Evolutionary conservation across 1,284 basidiomycete species (phyloP), one percentile per base, ranked within the genome.

Genomic region (Ceratobasidium sp.): DNA sequence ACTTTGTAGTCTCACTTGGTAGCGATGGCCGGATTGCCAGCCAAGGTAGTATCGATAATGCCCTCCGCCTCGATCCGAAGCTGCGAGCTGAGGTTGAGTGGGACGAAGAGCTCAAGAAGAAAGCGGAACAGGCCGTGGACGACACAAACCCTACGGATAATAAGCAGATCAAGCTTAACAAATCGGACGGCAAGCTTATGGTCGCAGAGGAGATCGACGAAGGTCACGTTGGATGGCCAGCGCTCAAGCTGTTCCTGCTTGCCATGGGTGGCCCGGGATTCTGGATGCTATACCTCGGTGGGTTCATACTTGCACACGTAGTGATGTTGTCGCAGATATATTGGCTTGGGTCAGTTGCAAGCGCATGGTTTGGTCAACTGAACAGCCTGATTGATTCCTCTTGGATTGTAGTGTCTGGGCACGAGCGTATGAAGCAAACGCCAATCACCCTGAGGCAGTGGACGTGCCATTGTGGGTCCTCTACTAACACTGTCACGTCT

Each of bases 121-220:
- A 69, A n/a, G 73, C 49, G 18, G 64, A 62, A 18, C 70, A 73
- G 32, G 76, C 75, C n/a, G 71, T 55, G 9, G 66, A 32, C 43
- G 81, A 84, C 66, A 67, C 21, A 30, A 52, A 76, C 78, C 58
- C 46, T 32, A n/a, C 41, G 5, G 43, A 35, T 41, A 30, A 74
- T 3, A 75, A 76, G 2, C 77, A 80, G 72, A 23, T n/a, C 52
- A 5, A 8, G 18, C 21, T 55, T 21, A 80, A 81, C 23, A 79
- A 80, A 41, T 72, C 76, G 8, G 80, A 80, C 54, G 86, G 86
- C 0, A 87, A 87, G 76, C 80, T 90, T 1, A 82, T 89, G 41
- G 81, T 88, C 14, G 86, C 84, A 3, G 89, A 90, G 77, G 89
- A 90, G 79, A 83, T 88, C 64, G 83, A 85, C 1, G 81, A 85